Percentiles rank a stretch among this genome's conserved stretches.
phyloP scores from a whole-genome alignment of 2,329 filamentous ascomycete genomes.

The Alternaria rosae region DNA sequence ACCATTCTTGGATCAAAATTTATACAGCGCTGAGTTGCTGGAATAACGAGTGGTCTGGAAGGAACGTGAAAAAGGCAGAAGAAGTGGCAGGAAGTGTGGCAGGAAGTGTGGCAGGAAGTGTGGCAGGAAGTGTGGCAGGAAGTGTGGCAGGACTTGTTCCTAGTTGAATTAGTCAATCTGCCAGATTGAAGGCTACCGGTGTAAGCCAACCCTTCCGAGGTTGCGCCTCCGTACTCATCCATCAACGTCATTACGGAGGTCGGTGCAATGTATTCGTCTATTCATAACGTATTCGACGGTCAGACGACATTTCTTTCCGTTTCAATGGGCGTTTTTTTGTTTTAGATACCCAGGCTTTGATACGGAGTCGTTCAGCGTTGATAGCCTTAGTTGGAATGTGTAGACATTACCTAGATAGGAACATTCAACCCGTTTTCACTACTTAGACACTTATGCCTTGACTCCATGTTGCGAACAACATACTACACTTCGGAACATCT shows the following conservation, averaged over 20 bases:
- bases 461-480: not conserved
- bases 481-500: not conserved
- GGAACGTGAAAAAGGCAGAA: conserved; percentile 6
- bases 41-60: conserved; percentile 26
- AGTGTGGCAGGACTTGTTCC: not conserved
- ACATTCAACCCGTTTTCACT: not conserved
- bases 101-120: not conserved
- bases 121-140: not conserved
- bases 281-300: not conserved
- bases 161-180: too few relatives aligned
- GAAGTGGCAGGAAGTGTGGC: not conserved
- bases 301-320: fast-evolving
- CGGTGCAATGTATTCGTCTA: too few relatives aligned
- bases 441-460: not conserved
- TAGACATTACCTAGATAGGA: not conserved
- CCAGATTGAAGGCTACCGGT: not conserved
- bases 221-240: not conserved
- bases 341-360: not conserved
- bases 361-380: not conserved
- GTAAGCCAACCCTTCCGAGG: not conserved
- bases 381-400: not conserved
- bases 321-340: not conserved
- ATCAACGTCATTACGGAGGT: not conserved
- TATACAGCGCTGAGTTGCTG: conserved; percentile 23
- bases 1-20: conserved; percentile 28